Evolutionary conservation across 345 rosid genomes (phyloP).

Genomic region (Murraya koenigii): DNA sequence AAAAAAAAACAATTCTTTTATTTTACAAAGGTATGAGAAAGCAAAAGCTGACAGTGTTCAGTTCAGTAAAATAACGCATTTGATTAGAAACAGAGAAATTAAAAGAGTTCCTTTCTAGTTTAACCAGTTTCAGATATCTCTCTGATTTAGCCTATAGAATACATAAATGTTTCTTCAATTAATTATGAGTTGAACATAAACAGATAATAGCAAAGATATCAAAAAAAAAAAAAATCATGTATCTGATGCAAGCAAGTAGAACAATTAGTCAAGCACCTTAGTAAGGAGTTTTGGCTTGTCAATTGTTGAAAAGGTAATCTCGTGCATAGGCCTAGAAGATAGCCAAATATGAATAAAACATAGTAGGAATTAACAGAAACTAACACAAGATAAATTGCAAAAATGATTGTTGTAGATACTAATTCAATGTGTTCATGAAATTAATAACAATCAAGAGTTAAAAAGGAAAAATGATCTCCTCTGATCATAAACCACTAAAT

Average conservation of each 20-base stretch:
- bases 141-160: background rate
- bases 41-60: background rate
- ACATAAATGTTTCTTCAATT: background rate
- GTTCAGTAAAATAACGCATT: background rate
- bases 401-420: background rate
- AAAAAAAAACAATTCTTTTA: conserved; percentile 5
- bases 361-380: background rate
- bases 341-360: conserved; percentile 5
- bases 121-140: background rate
- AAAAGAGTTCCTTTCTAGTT: background rate
- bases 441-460: background rate
- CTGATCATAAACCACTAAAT: background rate
- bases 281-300: conserved; percentile 94
- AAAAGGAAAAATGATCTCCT: background rate
- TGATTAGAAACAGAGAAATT: background rate
- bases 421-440: background rate
- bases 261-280: conserved; percentile 52
- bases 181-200: background rate
- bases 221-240: background rate
- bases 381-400: conserved; percentile 8
- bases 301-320: conserved; percentile 92
- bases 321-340: conserved; percentile 87
- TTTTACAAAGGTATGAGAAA: background rate
- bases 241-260: background rate
- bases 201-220: background rate